phyloP scores from a whole-genome alignment of 73 alveolate species.

The Uronychia setigera region DNA sequence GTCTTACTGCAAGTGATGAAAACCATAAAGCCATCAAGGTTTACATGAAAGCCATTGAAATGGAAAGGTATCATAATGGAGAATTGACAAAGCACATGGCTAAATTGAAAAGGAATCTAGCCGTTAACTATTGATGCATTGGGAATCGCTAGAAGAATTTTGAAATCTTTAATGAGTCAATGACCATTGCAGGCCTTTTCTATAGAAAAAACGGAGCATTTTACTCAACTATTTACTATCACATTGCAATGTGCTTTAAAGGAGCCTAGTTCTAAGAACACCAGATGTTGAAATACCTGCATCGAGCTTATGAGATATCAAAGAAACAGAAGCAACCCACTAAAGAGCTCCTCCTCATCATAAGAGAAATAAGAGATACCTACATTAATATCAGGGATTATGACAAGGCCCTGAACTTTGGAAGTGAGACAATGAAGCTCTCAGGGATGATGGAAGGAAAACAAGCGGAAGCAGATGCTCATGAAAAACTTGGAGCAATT shows the following conservation, averaged over 20 bases:
- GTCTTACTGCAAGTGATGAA: neutral
- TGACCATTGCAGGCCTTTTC: neutral
- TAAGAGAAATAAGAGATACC: neutral
- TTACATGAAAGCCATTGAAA: neutral
- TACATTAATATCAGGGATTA: neutral
- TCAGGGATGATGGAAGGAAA: neutral
- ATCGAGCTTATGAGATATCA: neutral
- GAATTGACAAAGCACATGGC: neutral
- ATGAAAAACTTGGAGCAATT: neutral
- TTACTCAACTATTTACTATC: neutral
- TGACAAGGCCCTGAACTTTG: neutral
- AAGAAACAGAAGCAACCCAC: neutral
- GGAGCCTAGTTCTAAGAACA: neutral
- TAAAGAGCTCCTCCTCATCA: neutral
- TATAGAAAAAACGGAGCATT: neutral
- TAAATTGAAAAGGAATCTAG: neutral
- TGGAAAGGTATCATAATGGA: neutral
- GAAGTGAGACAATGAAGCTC: neutral
- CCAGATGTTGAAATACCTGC: neutral
- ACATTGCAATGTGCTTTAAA: neutral
- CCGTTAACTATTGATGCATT: neutral
- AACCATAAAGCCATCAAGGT: neutral
- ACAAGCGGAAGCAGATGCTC: neutral
- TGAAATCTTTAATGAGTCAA: neutral
- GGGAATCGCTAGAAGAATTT: neutral